Percentiles rank a stretch among this genome's conserved stretches.
Evolutionary conservation across 2,329 filamentous ascomycete species (phyloP).

Genomic region (Penicillium sp.): DNA sequence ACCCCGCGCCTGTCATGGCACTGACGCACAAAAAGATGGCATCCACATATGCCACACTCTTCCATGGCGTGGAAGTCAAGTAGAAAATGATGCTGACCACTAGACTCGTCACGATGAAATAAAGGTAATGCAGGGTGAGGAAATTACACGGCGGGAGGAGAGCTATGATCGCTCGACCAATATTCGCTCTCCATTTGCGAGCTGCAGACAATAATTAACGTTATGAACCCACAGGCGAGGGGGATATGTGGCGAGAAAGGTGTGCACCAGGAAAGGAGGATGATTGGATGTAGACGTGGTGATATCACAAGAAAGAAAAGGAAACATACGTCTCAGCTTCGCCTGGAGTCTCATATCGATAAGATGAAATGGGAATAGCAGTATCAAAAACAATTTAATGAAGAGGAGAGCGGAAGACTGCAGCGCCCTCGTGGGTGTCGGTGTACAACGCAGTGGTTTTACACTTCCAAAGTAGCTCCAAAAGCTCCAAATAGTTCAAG

Average conservation of each 20-base stretch:
- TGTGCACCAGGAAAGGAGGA: background rate
- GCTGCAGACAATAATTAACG: slow-evolving; percentile 18
- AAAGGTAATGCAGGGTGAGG: slow-evolving; percentile 68
- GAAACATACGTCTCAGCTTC: slow-evolving; percentile 15
- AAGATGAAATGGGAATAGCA: background rate
- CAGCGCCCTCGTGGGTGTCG: background rate
- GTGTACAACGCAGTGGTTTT: background rate
- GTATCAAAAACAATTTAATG: background rate
- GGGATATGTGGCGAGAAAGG: background rate
- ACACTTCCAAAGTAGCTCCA: background rate
- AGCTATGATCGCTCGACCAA: slow-evolving; percentile 31
- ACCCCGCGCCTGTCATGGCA: slow-evolving; percentile 68
- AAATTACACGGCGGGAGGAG: slow-evolving; percentile 56
- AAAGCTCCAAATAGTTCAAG: background rate
- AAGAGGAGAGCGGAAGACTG: background rate
- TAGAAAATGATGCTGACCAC: slow-evolving; percentile 64
- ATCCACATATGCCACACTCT: slow-evolving; percentile 63
- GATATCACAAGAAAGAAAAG: background rate
- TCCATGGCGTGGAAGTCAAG: slow-evolving; percentile 54
- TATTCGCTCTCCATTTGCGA: slow-evolving; percentile 24
- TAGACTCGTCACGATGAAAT: slow-evolving; percentile 63
- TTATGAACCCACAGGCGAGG: background rate
- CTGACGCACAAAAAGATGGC: slow-evolving; percentile 68
- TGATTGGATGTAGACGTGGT: background rate
- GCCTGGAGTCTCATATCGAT: slow-evolving; percentile 9